These are phyloP conservation scores for Musa itinerans DNA, from an alignment of 176 grass and related monocot species.

Conservation along the genomic window DNA sequence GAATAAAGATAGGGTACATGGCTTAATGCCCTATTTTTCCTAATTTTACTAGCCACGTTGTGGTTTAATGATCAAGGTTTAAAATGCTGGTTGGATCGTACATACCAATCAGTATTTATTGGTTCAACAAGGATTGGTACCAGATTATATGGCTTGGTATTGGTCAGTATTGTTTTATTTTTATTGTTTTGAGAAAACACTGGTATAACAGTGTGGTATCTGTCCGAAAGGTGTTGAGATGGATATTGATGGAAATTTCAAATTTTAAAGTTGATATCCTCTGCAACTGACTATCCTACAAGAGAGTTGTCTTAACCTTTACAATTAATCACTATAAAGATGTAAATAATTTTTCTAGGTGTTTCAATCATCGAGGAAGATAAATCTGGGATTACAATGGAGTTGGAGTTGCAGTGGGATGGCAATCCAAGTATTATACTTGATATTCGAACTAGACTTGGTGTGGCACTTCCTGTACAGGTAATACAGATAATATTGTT, in stretches of 20 bases:
- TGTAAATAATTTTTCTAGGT: conserved; percentile 32
- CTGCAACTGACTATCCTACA: not conserved
- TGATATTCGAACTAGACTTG: conserved; percentile 78
- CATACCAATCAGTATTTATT: too few species aligned
- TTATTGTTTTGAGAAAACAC: too few species aligned
- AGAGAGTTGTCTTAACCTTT: not conserved
- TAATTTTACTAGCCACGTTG: not conserved
- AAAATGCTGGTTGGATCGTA: too few species aligned
- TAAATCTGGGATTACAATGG: conserved; percentile 67
- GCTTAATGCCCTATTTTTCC: too few species aligned
- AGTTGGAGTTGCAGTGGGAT: conserved; percentile 90
- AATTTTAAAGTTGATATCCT: too few species aligned
- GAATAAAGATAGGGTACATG: not conserved
- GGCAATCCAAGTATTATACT: conserved; percentile 92
- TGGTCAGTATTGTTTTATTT: too few species aligned
- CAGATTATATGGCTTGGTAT: too few species aligned
- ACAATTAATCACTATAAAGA: not conserved
- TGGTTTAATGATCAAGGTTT: too few species aligned
- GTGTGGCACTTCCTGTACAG: conserved; percentile 94
- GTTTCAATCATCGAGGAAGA: conserved; percentile 68
- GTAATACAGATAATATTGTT: conserved; percentile 26
- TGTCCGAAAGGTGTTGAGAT: too few species aligned
- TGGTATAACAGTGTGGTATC: too few species aligned
- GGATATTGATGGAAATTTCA: too few species aligned
- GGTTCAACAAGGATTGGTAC: too few species aligned